Evolutionary conservation across 2,329 filamentous ascomycete genomes (phyloP), one percentile per base, ranked within the genome.

Genomic region (Pestalotiopsis sp.): DNA sequence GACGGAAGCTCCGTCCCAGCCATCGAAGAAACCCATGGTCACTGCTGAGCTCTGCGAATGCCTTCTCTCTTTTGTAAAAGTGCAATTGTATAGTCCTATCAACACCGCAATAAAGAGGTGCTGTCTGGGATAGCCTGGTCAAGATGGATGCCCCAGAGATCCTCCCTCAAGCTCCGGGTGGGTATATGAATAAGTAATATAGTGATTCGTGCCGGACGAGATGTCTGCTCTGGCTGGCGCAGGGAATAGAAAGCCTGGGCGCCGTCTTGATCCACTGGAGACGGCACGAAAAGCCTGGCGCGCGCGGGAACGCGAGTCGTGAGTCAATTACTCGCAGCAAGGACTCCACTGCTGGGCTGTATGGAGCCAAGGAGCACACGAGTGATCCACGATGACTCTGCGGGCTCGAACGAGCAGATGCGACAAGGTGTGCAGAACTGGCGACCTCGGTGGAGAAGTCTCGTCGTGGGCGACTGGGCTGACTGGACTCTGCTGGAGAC

Each of bases 1-100:
- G 61, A 77, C 76, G 64, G 77, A 78, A 13, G 72, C 76, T 68
- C 72, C 72, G 70, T 78, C 77, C 76, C 76, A 78, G 60, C 72
- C 68, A 63, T 77, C 76, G 65, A 74, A 77, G 70, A 78, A 73
- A 25, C 77, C 77, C 77, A 78, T 78, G 12, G 31, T 70, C 14
- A 56, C 23, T 64, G 23, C 57, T 59, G n/a, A 59, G 20, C 23
- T 27, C 14, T 59, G 12, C 27, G 12, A 36, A 12, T 27, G 23
- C 12, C 23, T 58, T 58, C 56, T 58, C 20, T 23, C 56, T 58
- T 59, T 59, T n/a, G 9, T 36, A 11, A 17, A 23, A 27, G 20
- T 27, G 23, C 23, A 36, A 36, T 36, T 36, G 57, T 23, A 3
- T 12, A 59, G 13, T 5, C 14, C 57, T 25, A 36, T 27, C 12